Evolutionary conservation across 2,329 filamentous ascomycete genomes (phyloP).

Genomic region (Coniochaeta sp.): DNA sequence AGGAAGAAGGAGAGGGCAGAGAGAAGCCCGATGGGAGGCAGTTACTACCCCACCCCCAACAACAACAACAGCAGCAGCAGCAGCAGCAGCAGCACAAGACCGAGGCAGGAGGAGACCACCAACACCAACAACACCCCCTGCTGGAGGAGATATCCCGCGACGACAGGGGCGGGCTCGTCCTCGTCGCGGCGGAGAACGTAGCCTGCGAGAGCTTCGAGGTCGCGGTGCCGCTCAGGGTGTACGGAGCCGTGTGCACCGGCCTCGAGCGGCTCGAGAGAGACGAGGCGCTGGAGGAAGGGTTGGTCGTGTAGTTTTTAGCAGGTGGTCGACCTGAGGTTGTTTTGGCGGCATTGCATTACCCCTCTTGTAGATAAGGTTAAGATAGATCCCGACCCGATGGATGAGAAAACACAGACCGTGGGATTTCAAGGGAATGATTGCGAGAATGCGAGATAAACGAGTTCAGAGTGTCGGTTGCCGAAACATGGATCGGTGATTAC

Average conservation of each 20-base stretch:
- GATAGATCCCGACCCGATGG: too few species aligned
- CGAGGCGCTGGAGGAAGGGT: constrained; percentile 34
- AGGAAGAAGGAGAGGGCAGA: neutral
- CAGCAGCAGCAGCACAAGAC: constrained; percentile 5
- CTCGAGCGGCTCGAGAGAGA: constrained; percentile 50
- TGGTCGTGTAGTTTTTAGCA: constrained; percentile 13
- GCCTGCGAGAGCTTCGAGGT: constrained; percentile 89
- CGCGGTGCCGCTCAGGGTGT: constrained; percentile 75
- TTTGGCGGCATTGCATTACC: neutral
- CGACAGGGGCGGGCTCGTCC: constrained; percentile 64
- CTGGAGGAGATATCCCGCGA: constrained; percentile 74
- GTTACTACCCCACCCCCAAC: neutral
- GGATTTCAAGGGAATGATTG: too few species aligned
- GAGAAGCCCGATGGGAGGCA: constrained; percentile 1
- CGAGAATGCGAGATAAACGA: too few species aligned
- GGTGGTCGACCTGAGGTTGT: neutral
- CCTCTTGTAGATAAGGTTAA: too few species aligned
- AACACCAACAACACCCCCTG: constrained; percentile 40
- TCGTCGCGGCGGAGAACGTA: constrained; percentile 71
- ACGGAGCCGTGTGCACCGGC: constrained; percentile 55
- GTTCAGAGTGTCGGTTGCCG: too few species aligned
- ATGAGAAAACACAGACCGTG: too few species aligned
- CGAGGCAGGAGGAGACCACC: too few species aligned
- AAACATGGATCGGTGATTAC: too few species aligned
- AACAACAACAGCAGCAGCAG: constrained; percentile 6